Base-by-base conservation (phyloP, 192 early-diverging fungal species). In the Coemansia sp. region DNA sequence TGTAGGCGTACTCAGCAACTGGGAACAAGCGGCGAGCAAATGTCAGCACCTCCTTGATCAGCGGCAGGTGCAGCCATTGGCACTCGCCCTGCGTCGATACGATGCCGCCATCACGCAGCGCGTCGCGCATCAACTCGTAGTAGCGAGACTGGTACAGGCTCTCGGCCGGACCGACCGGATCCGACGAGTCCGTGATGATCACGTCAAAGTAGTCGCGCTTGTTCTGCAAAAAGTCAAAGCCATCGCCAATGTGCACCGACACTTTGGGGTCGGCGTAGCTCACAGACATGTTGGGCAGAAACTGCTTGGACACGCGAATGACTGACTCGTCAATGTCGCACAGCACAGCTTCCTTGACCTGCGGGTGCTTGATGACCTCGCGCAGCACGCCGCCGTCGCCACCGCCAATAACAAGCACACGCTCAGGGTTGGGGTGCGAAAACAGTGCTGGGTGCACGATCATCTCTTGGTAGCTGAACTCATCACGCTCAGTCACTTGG, bases 391-490 rank as follows among this genome's bases (percentile, higher is more conserved):
- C 97, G 72, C 97, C 97, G 79, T 99, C 97, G 63, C 97, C 97
- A 65, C 97, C 97, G 63, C 97, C 97, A 84, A 99, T 95, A 56
- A 99, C 97, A 62, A 99, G 87, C 41, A 97, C 92, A 82, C 95
- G 90, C 77, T 90, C 88, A 56, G 97, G 97, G 85, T 94, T 86
- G 56, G 96, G 91, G 82, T 99, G 97, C 52, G 91, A 83, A 73
- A 91, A 96, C 76, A 99, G 82, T 19, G 97, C 92, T 27, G 95
- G 81, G 67, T 99, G 96, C 54, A 96, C 92, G 84, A 99, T 99
- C 96, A 98, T 99, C 84, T 99, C 97, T 83, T 99, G 97, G 86
- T 98, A 98, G 82, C 94, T 87, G 76, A 97, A 97, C 83, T 99
- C 97, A 82, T 99, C 97, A 75, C 94, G 89, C 84, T 99, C 97